These are phyloP conservation scores for Laetiporus sulphureus DNA, from an alignment of 1,284 basidiomycete species.

Conservation along the genomic window DNA sequence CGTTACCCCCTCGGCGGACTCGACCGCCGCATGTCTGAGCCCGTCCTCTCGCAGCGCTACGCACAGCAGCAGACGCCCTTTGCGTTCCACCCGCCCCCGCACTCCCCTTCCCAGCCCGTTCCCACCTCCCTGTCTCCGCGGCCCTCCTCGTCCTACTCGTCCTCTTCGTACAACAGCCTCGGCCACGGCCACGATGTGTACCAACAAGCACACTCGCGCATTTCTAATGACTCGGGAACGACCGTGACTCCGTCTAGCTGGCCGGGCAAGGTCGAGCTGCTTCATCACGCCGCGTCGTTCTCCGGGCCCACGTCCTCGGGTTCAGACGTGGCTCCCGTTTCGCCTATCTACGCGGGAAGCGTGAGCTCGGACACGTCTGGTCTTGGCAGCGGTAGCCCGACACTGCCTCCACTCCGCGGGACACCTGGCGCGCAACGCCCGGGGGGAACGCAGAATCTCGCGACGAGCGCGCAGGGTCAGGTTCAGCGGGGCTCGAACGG, in stretches of 20 bases:
- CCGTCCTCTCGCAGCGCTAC: constrained; percentile 28
- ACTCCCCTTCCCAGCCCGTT: constrained; percentile 1
- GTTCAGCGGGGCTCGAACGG: constrained; percentile 26
- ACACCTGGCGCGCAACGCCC: neutral
- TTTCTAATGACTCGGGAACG: no score
- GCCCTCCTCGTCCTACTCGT: constrained; percentile 16
- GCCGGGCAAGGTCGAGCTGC: constrained; percentile 11
- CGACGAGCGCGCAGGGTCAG: no score
- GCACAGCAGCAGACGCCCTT: constrained; percentile 14
- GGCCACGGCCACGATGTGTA: no score
- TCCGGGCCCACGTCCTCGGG: constrained; percentile 12
- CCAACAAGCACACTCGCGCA: no score
- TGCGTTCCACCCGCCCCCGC: constrained; percentile 8
- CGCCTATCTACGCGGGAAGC: constrained; percentile 18
- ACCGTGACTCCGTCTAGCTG: constrained; percentile 4
- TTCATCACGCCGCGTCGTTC: neutral
- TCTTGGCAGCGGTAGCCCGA: constrained; percentile 3
- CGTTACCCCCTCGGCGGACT: constrained; percentile 34
- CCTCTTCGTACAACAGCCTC: constrained; percentile 6
- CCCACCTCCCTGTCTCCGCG: constrained; percentile 17
- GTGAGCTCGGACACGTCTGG: constrained; percentile 15
- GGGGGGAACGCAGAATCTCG: no score
- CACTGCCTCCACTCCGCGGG: neutral
- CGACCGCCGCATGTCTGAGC: constrained; percentile 62
- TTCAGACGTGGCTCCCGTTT: constrained; percentile 12